Evolutionary conservation across 2,329 filamentous ascomycete genomes (phyloP), one percentile per base, ranked within the genome.

Genomic region (Penicillium occitanis): DNA sequence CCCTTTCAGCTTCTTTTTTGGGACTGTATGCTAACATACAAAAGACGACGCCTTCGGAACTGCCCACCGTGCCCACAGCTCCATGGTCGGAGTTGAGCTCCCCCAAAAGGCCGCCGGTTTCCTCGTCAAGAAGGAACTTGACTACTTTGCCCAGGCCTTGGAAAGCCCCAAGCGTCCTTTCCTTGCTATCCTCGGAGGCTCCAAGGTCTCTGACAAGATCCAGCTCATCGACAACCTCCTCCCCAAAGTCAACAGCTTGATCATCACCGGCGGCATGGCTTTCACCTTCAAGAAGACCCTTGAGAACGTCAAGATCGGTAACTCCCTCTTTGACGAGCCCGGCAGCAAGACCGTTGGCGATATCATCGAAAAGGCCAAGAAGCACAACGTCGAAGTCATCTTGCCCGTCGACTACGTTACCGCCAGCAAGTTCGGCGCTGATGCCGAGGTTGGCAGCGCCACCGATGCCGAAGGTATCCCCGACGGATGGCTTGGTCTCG

Each of bases 251-350:
- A 88, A 99, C 87, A 95, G 90, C 80, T 87, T 99, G 71, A 91
- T 99, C 82, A 90, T 99, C 82, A 97, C 94, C 80, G 95, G 95
- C 78, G 95, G 88, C 75, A 99, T 99, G 95, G 93, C 95, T 69
- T 99, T 98, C 85, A 99, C 95, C 74, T 99, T 99, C 88, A 98
- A 98, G 88, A 99, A 99, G 88, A 94, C 92, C n/a, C 87, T 98
- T 66, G 88, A 97, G 82, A 85, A 87, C 78, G 89, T 98, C 76
- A 87, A 89, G 80, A 99, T 99, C 72, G 95, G 95, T 68, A 89
- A 89, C 84, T 95, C 84, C 62, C 87, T 99, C 74, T 99, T 96
- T 78, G 95, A 99, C 75, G 92, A 97, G 85, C 90, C 90, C 62
- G 95, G 95, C 73, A 87, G 90, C 85, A 92, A 97, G 88, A 97